These are phyloP conservation scores for Suhomyces ambrosiae DNA, from an alignment of 1,139 yeast genomes.

Conservation along the genomic window DNA sequence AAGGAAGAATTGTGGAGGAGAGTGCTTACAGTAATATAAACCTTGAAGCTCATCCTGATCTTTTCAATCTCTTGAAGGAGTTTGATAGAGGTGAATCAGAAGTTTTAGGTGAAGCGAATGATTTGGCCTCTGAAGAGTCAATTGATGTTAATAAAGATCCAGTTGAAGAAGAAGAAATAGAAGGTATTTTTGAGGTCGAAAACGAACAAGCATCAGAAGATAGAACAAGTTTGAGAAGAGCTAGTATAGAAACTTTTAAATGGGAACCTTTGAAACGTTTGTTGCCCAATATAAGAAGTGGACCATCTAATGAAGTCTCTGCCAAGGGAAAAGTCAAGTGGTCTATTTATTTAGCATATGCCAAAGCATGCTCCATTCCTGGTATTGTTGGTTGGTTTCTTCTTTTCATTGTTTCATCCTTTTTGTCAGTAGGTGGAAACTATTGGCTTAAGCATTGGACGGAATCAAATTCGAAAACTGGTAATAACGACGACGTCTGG, in stretches of 20 bases:
- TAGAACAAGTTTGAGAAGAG: slow-evolving; percentile 20
- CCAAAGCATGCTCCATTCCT: slow-evolving; percentile 26
- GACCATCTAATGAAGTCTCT: slow-evolving; percentile 27
- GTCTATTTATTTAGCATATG: slow-evolving; percentile 27
- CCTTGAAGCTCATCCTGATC: slow-evolving; percentile 24
- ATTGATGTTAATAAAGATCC: background rate
- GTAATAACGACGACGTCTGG: slow-evolving; percentile 27
- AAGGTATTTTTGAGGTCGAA: background rate
- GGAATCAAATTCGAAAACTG: slow-evolving; percentile 39
- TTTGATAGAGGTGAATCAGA: slow-evolving; percentile 20
- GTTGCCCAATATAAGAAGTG: slow-evolving; percentile 28
- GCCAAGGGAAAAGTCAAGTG: slow-evolving; percentile 32
- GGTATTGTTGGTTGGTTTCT: slow-evolving; percentile 22
- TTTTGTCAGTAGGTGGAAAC: slow-evolving; percentile 36
- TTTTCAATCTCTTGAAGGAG: slow-evolving; percentile 27
- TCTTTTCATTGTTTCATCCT: slow-evolving; percentile 17
- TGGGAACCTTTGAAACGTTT: slow-evolving; percentile 34
- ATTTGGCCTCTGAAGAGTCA: background rate
- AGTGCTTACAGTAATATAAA: slow-evolving; percentile 19
- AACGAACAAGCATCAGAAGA: slow-evolving; percentile 1
- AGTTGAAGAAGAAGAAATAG: background rate
- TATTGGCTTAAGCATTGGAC: slow-evolving; percentile 68
- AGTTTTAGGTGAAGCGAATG: background rate
- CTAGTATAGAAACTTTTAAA: slow-evolving; percentile 35
- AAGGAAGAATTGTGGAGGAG: slow-evolving; percentile 31